A percentile compares a stretch with the other conserved stretches of the same genome.
phyloP scores from a whole-genome alignment of 345 rosid genomes.

The Linum tenue region DNA sequence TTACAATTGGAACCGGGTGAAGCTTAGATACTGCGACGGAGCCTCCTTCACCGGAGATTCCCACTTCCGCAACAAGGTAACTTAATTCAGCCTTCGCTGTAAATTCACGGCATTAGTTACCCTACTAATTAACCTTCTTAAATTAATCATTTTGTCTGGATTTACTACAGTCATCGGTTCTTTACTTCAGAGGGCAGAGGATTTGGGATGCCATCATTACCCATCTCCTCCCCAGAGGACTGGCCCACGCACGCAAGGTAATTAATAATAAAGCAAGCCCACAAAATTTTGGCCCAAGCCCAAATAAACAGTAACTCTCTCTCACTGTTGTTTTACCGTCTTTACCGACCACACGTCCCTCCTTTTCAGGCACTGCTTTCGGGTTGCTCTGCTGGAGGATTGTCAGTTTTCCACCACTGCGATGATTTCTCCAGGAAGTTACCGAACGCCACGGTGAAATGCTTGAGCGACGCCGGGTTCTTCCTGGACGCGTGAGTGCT shows the following conservation, averaged over 20 bases:
- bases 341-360: no score
- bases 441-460: conserved; percentile 69
- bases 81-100: not conserved
- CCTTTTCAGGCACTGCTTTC: conserved; percentile 71
- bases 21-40: conserved; percentile 93
- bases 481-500: conserved; percentile 67
- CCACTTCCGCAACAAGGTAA: conserved; percentile 59
- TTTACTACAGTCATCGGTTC: conserved; percentile 56
- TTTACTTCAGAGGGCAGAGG: conserved; percentile 85
- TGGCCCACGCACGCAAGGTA: conserved; percentile 63
- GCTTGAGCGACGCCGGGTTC: conserved; percentile 96
- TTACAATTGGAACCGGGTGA: conserved; percentile 96
- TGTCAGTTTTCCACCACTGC: conserved; percentile 70
- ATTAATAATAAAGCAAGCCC: not conserved
- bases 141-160: not conserved
- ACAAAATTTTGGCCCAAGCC: no score
- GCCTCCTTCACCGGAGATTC: conserved; percentile 84
- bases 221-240: conserved; percentile 81
- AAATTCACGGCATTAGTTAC: not conserved
- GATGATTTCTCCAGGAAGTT: conserved; percentile 52
- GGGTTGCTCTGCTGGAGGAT: conserved; percentile 98
- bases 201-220: conserved; percentile 80
- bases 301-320: no score
- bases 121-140: not conserved
- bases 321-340: no score